A percentile compares a stretch with the other conserved stretches of the same genome.
These are phyloP conservation scores for Neurospora sp. DNA, from an alignment of 495 filamentous ascomycete genomes.

Conservation along the genomic window DNA sequence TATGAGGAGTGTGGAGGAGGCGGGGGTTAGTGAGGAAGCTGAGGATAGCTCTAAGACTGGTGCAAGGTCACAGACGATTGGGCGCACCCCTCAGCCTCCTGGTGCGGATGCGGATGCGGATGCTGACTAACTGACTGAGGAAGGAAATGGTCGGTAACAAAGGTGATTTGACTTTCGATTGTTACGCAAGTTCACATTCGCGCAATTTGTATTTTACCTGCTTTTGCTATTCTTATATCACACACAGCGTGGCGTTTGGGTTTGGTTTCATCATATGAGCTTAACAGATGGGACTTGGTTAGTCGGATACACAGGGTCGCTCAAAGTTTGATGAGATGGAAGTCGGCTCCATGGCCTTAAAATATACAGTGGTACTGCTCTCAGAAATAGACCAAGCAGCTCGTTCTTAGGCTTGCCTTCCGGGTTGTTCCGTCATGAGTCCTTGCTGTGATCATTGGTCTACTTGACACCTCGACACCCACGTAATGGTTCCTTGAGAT, in stretches of 20 bases:
- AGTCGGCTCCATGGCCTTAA: neutral
- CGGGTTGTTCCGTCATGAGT: neutral
- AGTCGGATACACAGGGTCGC: neutral
- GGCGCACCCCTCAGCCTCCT: neutral
- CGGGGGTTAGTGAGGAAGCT: too few relatives aligned
- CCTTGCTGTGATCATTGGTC: too few relatives aligned
- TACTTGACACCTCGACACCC: too few relatives aligned
- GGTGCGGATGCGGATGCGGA: neutral
- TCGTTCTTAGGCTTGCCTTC: neutral
- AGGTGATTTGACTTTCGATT: too few relatives aligned
- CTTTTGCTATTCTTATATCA: neutral
- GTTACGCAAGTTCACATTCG: too few relatives aligned
- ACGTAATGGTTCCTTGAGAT: neutral
- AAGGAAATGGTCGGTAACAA: too few relatives aligned
- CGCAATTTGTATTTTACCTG: neutral
- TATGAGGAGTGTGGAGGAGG: too few relatives aligned
- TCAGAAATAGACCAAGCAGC: neutral
- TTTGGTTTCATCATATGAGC: neutral
- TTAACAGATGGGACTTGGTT: neutral
- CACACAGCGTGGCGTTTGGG: neutral
- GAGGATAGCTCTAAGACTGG: too few relatives aligned
- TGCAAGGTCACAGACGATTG: neutral
- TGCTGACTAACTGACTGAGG: neutral
- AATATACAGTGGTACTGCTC: neutral
- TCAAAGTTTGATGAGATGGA: neutral